phyloP scores from a whole-genome alignment of 208 protist genomes.

The Trypanosoma theileri region DNA sequence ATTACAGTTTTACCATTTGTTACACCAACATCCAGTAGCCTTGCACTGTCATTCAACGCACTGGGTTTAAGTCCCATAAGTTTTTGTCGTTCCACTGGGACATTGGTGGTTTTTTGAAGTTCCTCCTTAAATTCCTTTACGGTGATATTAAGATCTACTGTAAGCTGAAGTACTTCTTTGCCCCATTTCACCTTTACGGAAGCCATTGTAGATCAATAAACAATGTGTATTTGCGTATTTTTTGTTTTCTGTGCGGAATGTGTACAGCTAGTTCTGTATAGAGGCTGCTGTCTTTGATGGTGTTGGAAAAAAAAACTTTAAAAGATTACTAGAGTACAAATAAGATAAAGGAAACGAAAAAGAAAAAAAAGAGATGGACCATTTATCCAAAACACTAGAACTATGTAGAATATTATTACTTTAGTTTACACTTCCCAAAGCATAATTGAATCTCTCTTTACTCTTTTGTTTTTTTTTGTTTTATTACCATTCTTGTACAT shows the following conservation, averaged over 20 bases:
- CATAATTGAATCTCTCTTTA: background rate
- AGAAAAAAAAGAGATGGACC: background rate
- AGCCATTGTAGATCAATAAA: slow-evolving; percentile 21
- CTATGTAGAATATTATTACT: background rate
- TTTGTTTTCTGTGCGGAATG: background rate
- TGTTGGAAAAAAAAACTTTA: no score
- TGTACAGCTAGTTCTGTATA: no score
- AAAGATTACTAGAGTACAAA: no score
- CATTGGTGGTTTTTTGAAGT: slow-evolving; percentile 48
- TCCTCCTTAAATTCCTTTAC: slow-evolving; percentile 49
- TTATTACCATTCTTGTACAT: background rate
- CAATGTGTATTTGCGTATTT: background rate
- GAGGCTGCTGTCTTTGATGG: no score
- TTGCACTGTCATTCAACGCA: slow-evolving; percentile 31
- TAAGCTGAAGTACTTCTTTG: slow-evolving; percentile 59
- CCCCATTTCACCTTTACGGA: slow-evolving; percentile 81
- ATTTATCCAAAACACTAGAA: background rate
- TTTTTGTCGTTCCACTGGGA: slow-evolving; percentile 86
- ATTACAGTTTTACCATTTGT: slow-evolving; percentile 65
- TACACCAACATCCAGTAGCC: slow-evolving; percentile 42
- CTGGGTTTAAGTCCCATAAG: slow-evolving; percentile 67
- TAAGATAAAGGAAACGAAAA: background rate
- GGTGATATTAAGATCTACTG: slow-evolving; percentile 44
- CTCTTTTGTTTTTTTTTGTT: slow-evolving; percentile 9
- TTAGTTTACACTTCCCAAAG: slow-evolving; percentile 5